phyloP scores from a whole-genome alignment of 2,329 filamentous ascomycete genomes.

The Paecilomyces sp. region DNA sequence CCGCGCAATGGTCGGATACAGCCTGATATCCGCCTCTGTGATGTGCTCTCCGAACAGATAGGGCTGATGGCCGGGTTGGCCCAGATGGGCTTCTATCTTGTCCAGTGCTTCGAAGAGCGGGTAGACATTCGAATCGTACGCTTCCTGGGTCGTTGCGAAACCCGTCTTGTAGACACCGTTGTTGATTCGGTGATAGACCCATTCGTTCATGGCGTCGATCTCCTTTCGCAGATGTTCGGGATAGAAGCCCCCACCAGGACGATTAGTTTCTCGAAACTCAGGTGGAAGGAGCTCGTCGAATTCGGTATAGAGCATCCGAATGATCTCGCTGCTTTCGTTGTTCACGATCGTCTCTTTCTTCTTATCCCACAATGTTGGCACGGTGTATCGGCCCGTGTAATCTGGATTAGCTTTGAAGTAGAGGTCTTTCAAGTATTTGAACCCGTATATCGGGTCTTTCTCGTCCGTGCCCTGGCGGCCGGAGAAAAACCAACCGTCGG shows the following conservation, averaged over 20 bases:
- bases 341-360: slow-evolving; percentile 67
- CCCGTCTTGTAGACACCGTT: slow-evolving; percentile 56
- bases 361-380: slow-evolving; percentile 76
- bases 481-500: slow-evolving; percentile 67
- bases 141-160: slow-evolving; percentile 69
- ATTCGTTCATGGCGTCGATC: slow-evolving; percentile 69
- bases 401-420: slow-evolving; percentile 65
- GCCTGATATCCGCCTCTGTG: slow-evolving; percentile 70
- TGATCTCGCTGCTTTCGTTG: slow-evolving; percentile 83
- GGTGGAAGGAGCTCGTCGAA: slow-evolving; percentile 63
- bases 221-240: slow-evolving; percentile 52
- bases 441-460: slow-evolving; percentile 64
- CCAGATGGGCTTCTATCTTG: slow-evolving; percentile 62
- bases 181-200: slow-evolving; percentile 61
- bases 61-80: slow-evolving; percentile 42
- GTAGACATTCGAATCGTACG: slow-evolving; percentile 65
- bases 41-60: slow-evolving; percentile 67
- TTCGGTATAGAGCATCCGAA: slow-evolving; percentile 70
- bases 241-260: slow-evolving; percentile 53
- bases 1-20: slow-evolving; percentile 61
- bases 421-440: slow-evolving; percentile 63
- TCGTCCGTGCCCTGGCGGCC: slow-evolving; percentile 50
- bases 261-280: slow-evolving; percentile 48
- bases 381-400: slow-evolving; percentile 70
- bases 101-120: slow-evolving; percentile 68